Percentiles rank a stretch among this genome's conserved stretches.
Conservation (phyloP, 1,284 basidiomycete genomes). For the Marasmius sp. region DNA sequence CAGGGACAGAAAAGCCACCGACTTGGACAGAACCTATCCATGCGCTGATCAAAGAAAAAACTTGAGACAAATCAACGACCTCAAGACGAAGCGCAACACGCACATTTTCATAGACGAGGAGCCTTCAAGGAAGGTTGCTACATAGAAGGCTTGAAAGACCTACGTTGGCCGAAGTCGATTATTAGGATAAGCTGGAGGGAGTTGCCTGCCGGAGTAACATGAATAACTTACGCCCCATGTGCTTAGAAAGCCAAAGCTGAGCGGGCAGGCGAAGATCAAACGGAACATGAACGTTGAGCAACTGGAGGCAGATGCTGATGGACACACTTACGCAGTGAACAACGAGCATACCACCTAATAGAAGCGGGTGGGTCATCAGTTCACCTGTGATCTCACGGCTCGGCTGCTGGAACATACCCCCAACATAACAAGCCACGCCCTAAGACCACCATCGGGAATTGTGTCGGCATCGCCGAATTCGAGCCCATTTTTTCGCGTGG, state of each 20-base stretch:
- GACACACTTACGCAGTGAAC: neutral
- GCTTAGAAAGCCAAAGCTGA: neutral
- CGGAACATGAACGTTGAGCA: neutral
- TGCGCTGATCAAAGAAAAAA: constrained; percentile 41
- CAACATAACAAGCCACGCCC: neutral
- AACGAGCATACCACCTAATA: neutral
- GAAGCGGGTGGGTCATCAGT: neutral
- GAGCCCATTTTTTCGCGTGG: neutral
- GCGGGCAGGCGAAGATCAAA: no score
- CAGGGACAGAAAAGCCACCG: constrained; percentile 5
- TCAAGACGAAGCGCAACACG: constrained; percentile 18
- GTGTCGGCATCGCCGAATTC: neutral
- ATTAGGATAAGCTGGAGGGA: neutral
- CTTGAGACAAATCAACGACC: neutral
- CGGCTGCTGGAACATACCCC: neutral
- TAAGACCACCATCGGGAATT: neutral
- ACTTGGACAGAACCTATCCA: constrained; percentile 78
- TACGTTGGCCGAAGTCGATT: neutral
- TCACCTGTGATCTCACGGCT: neutral
- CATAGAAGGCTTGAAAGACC: constrained; percentile 49
- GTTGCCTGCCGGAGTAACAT: neutral
- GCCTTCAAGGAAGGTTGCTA: constrained; percentile 37
- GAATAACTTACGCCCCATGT: constrained; percentile 6
- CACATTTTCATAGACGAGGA: constrained; percentile 56
- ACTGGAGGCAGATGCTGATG: neutral